Percentiles rank a stretch among this genome's conserved stretches.
These are phyloP conservation scores for Umbellularia californica DNA, from an alignment of 164 flowering plant species.

Conservation along the genomic window DNA sequence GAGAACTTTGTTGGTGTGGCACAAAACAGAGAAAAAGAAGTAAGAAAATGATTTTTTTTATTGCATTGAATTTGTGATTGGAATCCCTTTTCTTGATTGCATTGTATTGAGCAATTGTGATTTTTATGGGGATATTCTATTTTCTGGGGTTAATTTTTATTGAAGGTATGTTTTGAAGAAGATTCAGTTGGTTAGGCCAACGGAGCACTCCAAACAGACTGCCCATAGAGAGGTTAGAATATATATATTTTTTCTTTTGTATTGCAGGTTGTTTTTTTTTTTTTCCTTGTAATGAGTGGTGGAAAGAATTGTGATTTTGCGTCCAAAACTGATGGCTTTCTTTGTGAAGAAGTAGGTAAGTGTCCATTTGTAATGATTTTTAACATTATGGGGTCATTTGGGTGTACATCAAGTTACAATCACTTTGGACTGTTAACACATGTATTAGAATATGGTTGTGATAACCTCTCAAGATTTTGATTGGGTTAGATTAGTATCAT, in stretches of 20 bases:
- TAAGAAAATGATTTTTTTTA: background rate
- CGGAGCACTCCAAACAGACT: slow-evolving; percentile 22
- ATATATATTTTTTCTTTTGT: background rate
- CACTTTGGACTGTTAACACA: too few relatives aligned
- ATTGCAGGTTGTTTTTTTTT: background rate
- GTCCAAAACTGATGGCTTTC: background rate
- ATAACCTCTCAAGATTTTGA: too few relatives aligned
- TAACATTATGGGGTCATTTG: too few relatives aligned
- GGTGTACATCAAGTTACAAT: too few relatives aligned
- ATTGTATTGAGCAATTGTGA: background rate
- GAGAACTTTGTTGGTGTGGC: background rate
- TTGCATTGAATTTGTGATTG: background rate
- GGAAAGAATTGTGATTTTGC: background rate
- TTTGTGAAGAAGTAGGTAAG: too few relatives aligned
- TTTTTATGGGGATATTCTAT: background rate
- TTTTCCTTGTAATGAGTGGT: background rate
- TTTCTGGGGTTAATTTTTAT: background rate
- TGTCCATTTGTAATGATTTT: too few relatives aligned
- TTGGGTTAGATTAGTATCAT: too few relatives aligned
- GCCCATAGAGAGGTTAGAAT: slow-evolving; percentile 24
- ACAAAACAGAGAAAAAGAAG: slow-evolving; percentile 10
- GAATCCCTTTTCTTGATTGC: background rate
- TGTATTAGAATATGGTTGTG: too few relatives aligned
- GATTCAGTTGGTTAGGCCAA: slow-evolving; percentile 25
- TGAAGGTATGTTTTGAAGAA: slow-evolving; percentile 34